A percentile compares a stretch with the other conserved stretches of the same genome.
Evolutionary conservation across 139 green algal genomes (phyloP).

Genomic region (Prasinococcaceae sp.): DNA sequence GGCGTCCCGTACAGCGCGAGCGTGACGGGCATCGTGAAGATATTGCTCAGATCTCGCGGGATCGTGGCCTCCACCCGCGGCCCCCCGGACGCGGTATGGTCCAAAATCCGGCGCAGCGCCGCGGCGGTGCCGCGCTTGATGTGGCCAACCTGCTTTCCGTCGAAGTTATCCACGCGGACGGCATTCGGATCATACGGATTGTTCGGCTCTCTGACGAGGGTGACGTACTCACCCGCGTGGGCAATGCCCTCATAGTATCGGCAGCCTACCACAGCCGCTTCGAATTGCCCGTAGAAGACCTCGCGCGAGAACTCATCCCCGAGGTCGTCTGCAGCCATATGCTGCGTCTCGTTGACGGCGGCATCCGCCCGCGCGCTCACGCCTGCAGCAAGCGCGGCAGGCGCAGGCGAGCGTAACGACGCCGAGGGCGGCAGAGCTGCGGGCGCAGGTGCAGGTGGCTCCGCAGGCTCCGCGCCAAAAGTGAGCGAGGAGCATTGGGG

Average conservation of each 20-base stretch:
- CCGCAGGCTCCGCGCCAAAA: too few species aligned
- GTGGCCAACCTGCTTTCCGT: slow-evolving; percentile 6
- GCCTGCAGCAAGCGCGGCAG: too few species aligned
- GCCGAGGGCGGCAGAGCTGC: too few species aligned
- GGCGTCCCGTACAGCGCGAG: neutral
- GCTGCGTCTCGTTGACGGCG: too few species aligned
- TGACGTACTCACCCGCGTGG: slow-evolving; percentile 12
- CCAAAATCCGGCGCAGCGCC: slow-evolving; percentile 10
- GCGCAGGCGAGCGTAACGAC: too few species aligned
- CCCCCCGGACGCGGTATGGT: neutral
- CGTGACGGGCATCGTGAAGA: neutral
- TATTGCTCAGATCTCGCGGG: neutral
- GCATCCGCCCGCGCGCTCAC: too few species aligned
- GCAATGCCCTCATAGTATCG: slow-evolving; percentile 4
- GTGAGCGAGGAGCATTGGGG: too few species aligned
- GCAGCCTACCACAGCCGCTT: neutral
- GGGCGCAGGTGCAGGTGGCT: too few species aligned
- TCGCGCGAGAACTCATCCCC: too few species aligned
- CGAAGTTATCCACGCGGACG: slow-evolving; percentile 40
- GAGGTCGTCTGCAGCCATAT: too few species aligned
- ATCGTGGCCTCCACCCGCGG: neutral
- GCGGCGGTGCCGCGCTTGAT: slow-evolving; percentile 6
- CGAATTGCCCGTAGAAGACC: neutral
- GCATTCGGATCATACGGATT: slow-evolving; percentile 46
- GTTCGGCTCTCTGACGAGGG: slow-evolving; percentile 33